Percentiles rank a stretch among this genome's conserved stretches.
Conservation (phyloP, 306 rosid genomes). For the Crataegus laevigata region DNA sequence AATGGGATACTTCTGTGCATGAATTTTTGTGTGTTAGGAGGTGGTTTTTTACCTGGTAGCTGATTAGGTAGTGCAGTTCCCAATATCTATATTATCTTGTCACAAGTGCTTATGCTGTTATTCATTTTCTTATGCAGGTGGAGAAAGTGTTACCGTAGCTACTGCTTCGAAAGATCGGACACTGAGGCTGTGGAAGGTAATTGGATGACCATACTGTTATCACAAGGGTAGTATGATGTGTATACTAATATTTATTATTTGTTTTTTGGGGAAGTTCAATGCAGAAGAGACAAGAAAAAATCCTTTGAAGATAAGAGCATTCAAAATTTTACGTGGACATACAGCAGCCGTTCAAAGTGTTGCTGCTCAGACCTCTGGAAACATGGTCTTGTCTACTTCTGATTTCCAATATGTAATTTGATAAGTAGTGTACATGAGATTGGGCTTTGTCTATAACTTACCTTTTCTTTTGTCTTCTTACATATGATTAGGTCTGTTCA, state of each 20-base stretch:
- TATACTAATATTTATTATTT: conserved; percentile 13
- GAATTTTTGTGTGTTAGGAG: not conserved
- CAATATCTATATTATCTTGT: not conserved
- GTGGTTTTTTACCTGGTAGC: not conserved
- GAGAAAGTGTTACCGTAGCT: conserved; percentile 42
- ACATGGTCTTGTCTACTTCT: conserved; percentile 44
- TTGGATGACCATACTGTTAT: conserved; percentile 14
- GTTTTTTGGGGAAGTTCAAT: conserved; percentile 39
- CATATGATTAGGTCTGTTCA: conserved; percentile 64
- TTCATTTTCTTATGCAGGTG: conserved; percentile 19
- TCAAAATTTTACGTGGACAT: conserved; percentile 79
- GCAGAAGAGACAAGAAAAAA: conserved; percentile 35
- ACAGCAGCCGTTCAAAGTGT: conserved; percentile 68
- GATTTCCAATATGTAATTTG: not conserved
- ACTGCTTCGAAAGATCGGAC: conserved; percentile 88
- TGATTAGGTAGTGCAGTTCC: not conserved
- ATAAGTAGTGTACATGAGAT: not conserved
- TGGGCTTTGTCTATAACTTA: conserved; percentile 3
- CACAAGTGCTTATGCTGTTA: not conserved
- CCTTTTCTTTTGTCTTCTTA: conserved; percentile 1
- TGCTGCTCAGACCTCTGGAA: conserved; percentile 58
- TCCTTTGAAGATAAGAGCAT: conserved; percentile 51
- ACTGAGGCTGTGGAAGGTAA: conserved; percentile 89
- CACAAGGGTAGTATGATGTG: not conserved
- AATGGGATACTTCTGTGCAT: not conserved